These are phyloP conservation scores for Fusarium guadeloupense DNA, from an alignment of 2,329 filamentous ascomycete species.

Conservation along the genomic window DNA sequence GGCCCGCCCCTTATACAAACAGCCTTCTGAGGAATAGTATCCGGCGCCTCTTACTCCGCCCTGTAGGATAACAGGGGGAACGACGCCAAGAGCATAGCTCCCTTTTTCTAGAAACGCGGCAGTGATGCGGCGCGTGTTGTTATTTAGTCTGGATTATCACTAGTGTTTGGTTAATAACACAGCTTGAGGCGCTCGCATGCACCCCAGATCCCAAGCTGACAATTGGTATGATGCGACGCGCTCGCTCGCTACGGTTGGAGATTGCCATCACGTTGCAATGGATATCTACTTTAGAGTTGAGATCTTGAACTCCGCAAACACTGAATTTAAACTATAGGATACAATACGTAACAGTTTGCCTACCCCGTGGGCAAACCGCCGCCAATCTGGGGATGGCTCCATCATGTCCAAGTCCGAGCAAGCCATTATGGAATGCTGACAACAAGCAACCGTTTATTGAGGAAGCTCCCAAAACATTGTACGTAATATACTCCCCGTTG, in stretches of 20 bases:
- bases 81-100: conserved; percentile 30
- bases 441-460: conserved; percentile 13
- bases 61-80: conserved; percentile 19
- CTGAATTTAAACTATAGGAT: conserved; percentile 32
- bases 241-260: too few species aligned
- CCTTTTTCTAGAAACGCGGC: conserved; percentile 37
- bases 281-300: conserved; percentile 8
- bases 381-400: conserved; percentile 41
- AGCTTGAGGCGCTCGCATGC: conserved; percentile 14
- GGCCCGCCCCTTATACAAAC: conserved; percentile 2
- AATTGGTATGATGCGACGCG: too few species aligned
- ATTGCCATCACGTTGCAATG: too few species aligned
- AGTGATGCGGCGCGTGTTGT: conserved; percentile 3
- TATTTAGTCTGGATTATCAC: conserved; percentile 5
- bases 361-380: conserved; percentile 38
- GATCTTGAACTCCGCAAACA: conserved; percentile 32
- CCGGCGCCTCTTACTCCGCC: conserved; percentile 20
- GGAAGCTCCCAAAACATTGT: conserved; percentile 35
- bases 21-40: background rate
- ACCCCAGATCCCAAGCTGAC: too few species aligned
- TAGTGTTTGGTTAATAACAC: conserved; percentile 9
- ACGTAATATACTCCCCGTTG: conserved; percentile 37
- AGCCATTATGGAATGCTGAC: conserved; percentile 12
- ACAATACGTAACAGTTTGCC: conserved; percentile 42
- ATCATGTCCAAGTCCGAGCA: conserved; percentile 21